Evolutionary conservation across 305 asterid species (phyloP), one percentile per base, ranked within the genome.

Genomic region (Fraxinus greggii): DNA sequence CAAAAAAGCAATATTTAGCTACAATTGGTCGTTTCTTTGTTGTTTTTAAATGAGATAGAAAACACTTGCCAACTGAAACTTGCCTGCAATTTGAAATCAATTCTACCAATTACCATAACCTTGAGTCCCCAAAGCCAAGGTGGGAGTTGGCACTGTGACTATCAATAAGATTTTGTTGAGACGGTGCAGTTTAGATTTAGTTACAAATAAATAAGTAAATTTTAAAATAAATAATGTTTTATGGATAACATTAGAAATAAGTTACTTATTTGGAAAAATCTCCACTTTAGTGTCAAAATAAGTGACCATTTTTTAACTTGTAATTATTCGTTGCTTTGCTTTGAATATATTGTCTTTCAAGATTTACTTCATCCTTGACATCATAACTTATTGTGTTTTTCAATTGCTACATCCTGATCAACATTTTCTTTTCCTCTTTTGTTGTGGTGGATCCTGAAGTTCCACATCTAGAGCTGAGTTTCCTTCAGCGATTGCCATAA

Each of bases 381-480:
- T 15, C 59, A 48, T 48, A 48, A 48, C 59, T 24, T 28, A 56
- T 56, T 56, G 28, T 42, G 42, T 56, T 70, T 33, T 35, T n/a
- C 33, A 8, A 21, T 33, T 48, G 67, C 35, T 17, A 42, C 36
- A 28, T 72, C 21, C 56, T 59, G 56, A 67, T 26, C 13, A 13
- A 67, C 38, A 3, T 5, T 0, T 13, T 23, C 8, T 45, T 80
- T 48, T 21, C 65, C 31, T 21, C 8, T 26, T 76, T 40, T 24
- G 32, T 48, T 67, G 9, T 76, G 82, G 51, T 76, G 81, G 76
- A 77, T 80, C 72, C 24, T 81, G 86, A 84, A 93, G 99, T 83
- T 87, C 88, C 8, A 93, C 98, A 32, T 85, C 98, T 36, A 92
- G 98, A 85, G 98, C 97, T 31, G 98, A 94, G 86, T 95, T 92